Base-by-base conservation (phyloP, 2,329 filamentous ascomycete species). In the Epichloe sylvatica region DNA sequence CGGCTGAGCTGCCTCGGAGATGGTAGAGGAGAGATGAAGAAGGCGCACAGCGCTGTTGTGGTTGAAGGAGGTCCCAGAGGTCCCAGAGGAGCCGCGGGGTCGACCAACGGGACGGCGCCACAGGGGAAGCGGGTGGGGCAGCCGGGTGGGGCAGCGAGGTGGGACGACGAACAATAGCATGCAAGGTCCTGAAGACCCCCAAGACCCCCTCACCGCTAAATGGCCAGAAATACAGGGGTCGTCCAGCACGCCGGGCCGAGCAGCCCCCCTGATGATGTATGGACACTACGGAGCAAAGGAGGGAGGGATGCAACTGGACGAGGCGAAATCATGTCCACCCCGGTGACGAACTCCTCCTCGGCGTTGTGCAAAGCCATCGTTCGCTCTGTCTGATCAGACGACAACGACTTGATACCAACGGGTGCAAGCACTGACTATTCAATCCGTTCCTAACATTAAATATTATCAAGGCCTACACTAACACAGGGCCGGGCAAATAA, bases 21-120 rank as follows among this genome's bases (percentile, higher is more conserved):
- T 39, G 5, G 39, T 40, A 36, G 19, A 23, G 30, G 46, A 21
- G 34, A 23, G 54, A 55, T 47, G 50, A 58, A 57, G 57, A 59
- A 61, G 56, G 63, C 64, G 64, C 65, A 56, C 64, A 62, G 64
- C 64, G 63, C 63, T 38, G 45, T 44, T 46, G 40, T 35, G 36
- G 25, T 38, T 57, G 58, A 56, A 56, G 56, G 55, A 56, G 56
- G 30, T 45, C 23, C 55, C 55, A 53, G 55, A 56, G 55, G 30
- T 45, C 35, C 55, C 55, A 53, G 55, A 56, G 56, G 55, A 52
- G 42, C 33, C 46, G 46, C 36, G 46, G 50, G 46, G 41, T 51
- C 46, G 33, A 42, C 41, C 46, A 51, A 38, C 46, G 36, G 45
- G 25, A 45, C 40, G 36, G 40, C 40, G 45, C 40, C 49, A 44